Evolutionary conservation across 306 rosid genomes (phyloP).

Genomic region (Citrullus colocynthis): DNA sequence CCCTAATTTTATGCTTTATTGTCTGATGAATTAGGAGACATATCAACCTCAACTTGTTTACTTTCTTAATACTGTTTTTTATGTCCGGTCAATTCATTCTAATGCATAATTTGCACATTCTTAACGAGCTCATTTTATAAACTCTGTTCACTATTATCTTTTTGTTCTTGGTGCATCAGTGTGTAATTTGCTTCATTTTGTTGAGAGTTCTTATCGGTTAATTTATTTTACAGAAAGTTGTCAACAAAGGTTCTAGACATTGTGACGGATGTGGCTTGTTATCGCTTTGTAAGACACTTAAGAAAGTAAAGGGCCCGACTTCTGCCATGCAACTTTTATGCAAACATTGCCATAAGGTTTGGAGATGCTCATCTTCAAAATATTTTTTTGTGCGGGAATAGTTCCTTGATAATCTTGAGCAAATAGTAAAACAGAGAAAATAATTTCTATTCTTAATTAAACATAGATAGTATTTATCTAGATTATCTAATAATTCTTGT

Average conservation of each 20-base stretch:
- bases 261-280: slow-evolving; percentile 72
- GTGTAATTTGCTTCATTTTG: not conserved
- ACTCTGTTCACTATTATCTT: not conserved
- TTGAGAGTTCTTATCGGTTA: slow-evolving; percentile 14
- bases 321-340: slow-evolving; percentile 39
- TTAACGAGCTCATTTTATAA: not conserved
- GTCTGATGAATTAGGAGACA: not conserved
- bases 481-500: slow-evolving; percentile 4
- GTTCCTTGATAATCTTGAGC: not conserved
- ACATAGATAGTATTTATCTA: not conserved
- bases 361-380: not conserved
- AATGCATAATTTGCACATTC: not conserved
- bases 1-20: not conserved
- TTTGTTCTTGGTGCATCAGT: not conserved
- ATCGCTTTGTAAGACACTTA: slow-evolving; percentile 40
- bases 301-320: slow-evolving; percentile 43
- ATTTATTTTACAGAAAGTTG: slow-evolving; percentile 39
- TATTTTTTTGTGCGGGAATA: not conserved
- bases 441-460: not conserved
- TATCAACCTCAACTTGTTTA: not conserved
- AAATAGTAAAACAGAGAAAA: not conserved
- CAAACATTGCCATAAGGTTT: slow-evolving; percentile 78
- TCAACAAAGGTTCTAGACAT: slow-evolving; percentile 24
- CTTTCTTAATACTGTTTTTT: not conserved
- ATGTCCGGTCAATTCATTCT: not conserved